Base-by-base conservation (phyloP, 805 yeast species). In the Kazachstania viticola region DNA sequence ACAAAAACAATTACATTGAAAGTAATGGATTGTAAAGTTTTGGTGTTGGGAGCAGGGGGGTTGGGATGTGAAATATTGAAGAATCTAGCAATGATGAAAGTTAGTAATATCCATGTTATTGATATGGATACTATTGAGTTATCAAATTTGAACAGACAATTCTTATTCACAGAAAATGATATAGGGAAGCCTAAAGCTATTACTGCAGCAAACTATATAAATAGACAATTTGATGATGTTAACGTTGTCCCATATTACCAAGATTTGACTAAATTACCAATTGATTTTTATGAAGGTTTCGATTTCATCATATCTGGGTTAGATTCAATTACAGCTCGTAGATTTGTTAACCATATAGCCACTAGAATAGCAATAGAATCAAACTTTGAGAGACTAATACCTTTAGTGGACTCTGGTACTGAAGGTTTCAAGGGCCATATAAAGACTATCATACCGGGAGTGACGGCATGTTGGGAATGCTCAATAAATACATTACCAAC, bases 341-440 rank as follows among this genome's bases (percentile, higher is more conserved):
- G 96, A 30, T 87, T 94, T 88, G 79, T 88, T 40, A 88, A 88
- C 54, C 62, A 69, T 11, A 67, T 72, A 11, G 55, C 88, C 17
- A 73, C 81, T 2, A 64, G 72, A 8, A 46, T 87, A 40, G 84
- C 81, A 4, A 74, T 69, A 29, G 60, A 53, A 0, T 65, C 71
- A 2, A 60, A 62, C 30, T 67, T 67, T 11, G 64, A 61, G 11
- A 54, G 63, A 2, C 53, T 72, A 14, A 72, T 74, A 28, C 84
- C 85, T 0, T 54, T 88, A 49, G 73, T 91, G 12, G 98, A 88
- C 51, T 96, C 96, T 4, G 98, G 96, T 3, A 80, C 95, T 0
- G 97, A 88, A 50, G 96, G 96, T 0, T 79, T 88, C 48, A 70
- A 80, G 41, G 98, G 98, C 3, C 95, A 88, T 47, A 71, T 85